phyloP scores from a whole-genome alignment of 2,329 filamentous ascomycete genomes.

The Pleoardoris graminearum region DNA sequence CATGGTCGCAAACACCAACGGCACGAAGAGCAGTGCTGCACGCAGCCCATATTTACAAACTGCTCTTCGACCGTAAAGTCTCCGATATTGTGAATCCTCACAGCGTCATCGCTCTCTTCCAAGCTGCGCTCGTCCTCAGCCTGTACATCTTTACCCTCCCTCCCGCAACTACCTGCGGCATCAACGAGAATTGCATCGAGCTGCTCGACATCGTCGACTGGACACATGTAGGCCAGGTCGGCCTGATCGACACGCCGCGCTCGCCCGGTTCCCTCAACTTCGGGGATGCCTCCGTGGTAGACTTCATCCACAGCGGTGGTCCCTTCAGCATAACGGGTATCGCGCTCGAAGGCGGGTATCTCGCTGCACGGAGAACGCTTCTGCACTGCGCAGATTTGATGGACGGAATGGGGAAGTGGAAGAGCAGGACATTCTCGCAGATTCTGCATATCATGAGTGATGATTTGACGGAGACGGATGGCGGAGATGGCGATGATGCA shows the following conservation, averaged over 20 bases:
- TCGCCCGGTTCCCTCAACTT: constrained; percentile 21
- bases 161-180: constrained; percentile 34
- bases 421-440: constrained; percentile 54
- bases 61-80: constrained; percentile 56
- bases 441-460: constrained; percentile 61
- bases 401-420: constrained; percentile 58
- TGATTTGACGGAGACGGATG: constrained; percentile 46
- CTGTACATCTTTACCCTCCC: constrained; percentile 57
- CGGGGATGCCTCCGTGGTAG: constrained; percentile 39
- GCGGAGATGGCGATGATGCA: constrained; percentile 24
- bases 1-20: constrained; percentile 56
- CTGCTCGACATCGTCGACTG: constrained; percentile 57
- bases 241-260: constrained; percentile 45
- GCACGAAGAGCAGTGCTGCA: constrained; percentile 57
- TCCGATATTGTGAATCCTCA: constrained; percentile 58
- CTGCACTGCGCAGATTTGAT: constrained; percentile 58
- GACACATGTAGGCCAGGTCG: constrained; percentile 52
- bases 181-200: constrained; percentile 46
- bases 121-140: constrained; percentile 56
- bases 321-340: constrained; percentile 54
- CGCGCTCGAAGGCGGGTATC: constrained; percentile 54
- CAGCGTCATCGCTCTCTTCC: constrained; percentile 55
- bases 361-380: constrained; percentile 55
- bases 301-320: constrained; percentile 56
- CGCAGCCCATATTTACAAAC: constrained; percentile 57